Evolutionary conservation across 768 basidiomycete species (phyloP), one percentile per base, ranked within the genome.

Genomic region (Tubosaeta sp.): DNA sequence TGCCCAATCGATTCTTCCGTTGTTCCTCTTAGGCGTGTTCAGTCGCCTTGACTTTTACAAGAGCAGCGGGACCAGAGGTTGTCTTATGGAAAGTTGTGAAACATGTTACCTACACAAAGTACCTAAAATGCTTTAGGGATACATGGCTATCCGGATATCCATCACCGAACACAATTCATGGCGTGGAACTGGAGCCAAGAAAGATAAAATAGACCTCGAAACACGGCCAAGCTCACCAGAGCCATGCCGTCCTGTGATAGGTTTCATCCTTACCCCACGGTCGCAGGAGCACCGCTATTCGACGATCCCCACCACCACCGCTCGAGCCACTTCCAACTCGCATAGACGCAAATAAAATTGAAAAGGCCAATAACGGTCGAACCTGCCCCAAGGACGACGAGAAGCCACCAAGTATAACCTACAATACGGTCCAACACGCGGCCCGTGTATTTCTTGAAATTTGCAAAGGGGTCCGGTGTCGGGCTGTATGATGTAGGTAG

Each of bases 391-490:
- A 92, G 65, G 32, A 89, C 50, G 19, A 83, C 76, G 55, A 94
- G 67, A 10, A 87, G 36, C 76, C 80, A 89, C 94, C 94, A 97
- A 9, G 78, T 67, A 54, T 83, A 75, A 10, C 95, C 95, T 48
- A 95, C 67, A 36, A 84, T 51, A 51, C 88, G 82, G 64, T 93
- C 94, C 38, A 92, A 68, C 0, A 63, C 58, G 32, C 82, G 79
- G 3, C 94, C 94, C 1, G 69, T 65, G 62, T 81, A 81, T 40
- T 79, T 78, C 70, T 90, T 90, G 48, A 79, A 30, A 13, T 46
- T 64, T 5, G 81, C 77, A 36, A 64, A 62, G 1, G 77, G 76
- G 61, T 88, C 85, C 12, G 82, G 80, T 0, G 58, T 66, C 5
- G 84, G 83, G 9, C 58, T 62, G 60, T 78, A 86, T 13, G 65